Percentiles rank a stretch among this genome's conserved stretches.
Conservation (phyloP, 1,284 basidiomycete genomes). For the Apiotrichum siamense region DNA sequence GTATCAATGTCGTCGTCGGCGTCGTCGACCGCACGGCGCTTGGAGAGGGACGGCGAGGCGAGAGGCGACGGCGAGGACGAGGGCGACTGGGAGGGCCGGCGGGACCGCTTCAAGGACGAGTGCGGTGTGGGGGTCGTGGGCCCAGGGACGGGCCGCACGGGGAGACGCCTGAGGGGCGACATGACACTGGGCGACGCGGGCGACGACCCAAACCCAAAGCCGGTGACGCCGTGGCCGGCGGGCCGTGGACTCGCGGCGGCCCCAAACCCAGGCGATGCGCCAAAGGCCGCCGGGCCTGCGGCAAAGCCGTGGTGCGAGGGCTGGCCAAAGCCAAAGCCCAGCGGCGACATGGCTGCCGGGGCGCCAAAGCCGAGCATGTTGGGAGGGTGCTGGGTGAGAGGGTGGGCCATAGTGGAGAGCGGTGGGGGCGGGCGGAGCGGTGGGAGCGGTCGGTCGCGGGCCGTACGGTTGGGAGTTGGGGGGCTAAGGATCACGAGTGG, state of each 20-base stretch:
- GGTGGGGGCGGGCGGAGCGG: background rate
- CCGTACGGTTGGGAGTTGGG: too few species aligned
- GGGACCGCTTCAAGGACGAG: constrained; percentile 17
- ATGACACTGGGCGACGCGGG: constrained; percentile 1
- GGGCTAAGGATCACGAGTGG: too few species aligned
- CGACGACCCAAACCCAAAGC: constrained; percentile 16
- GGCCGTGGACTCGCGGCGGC: background rate
- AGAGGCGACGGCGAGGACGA: constrained; percentile 24
- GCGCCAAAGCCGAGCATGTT: constrained; percentile 37
- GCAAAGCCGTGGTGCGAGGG: constrained; percentile 1
- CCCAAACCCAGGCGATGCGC: constrained; percentile 3
- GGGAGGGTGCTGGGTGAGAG: constrained; percentile 41
- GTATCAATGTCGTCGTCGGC: constrained; percentile 9
- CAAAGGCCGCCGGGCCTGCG: background rate
- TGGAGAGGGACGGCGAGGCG: constrained; percentile 11
- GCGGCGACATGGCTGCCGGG: constrained; percentile 34
- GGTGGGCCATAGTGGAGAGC: constrained; percentile 35
- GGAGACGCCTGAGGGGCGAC: constrained; percentile 8
- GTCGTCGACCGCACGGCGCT: constrained; percentile 3
- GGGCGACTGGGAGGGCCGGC: constrained; percentile 22
- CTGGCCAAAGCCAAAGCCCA: constrained; percentile 38
- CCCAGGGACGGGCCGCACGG: constrained; percentile 10
- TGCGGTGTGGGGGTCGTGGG: constrained; percentile 15
- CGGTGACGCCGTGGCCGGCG: background rate
- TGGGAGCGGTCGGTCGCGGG: too few species aligned